These are phyloP conservation scores for Cystobasidium tubakii DNA, from an alignment of 768 basidiomycete genomes.

Conservation along the genomic window DNA sequence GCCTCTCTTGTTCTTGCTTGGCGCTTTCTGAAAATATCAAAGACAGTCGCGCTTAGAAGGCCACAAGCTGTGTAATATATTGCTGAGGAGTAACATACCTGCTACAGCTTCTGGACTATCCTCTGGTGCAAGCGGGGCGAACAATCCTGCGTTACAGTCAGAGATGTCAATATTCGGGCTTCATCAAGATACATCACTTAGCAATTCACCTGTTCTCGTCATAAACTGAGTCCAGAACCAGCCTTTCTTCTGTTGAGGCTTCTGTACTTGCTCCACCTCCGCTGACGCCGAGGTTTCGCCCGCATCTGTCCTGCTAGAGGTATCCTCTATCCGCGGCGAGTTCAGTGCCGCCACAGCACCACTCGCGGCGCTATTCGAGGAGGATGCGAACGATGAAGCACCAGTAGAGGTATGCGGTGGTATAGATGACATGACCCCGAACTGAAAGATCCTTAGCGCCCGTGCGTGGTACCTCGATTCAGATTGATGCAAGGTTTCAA, in stretches of 20 bases:
- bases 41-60: neutral
- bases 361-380: neutral
- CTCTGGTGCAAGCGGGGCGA: slow-evolving; percentile 26
- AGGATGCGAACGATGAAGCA: neutral
- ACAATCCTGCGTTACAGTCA: slow-evolving; percentile 6
- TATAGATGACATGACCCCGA: neutral
- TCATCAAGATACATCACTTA: neutral
- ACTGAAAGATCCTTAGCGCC: no score
- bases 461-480: no score
- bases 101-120: slow-evolving; percentile 17
- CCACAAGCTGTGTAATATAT: neutral
- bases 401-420: neutral
- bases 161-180: neutral
- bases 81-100: neutral
- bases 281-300: neutral
- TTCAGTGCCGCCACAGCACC: neutral
- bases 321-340: neutral
- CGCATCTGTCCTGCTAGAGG: neutral
- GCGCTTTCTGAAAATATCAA: slow-evolving; percentile 5
- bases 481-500: no score
- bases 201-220: slow-evolving; percentile 17
- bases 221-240: slow-evolving; percentile 26
- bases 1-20: neutral
- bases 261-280: neutral
- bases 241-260: neutral